Base-by-base conservation (phyloP, 2,329 filamentous ascomycete genomes). In the Fusarium scirpi region DNA sequence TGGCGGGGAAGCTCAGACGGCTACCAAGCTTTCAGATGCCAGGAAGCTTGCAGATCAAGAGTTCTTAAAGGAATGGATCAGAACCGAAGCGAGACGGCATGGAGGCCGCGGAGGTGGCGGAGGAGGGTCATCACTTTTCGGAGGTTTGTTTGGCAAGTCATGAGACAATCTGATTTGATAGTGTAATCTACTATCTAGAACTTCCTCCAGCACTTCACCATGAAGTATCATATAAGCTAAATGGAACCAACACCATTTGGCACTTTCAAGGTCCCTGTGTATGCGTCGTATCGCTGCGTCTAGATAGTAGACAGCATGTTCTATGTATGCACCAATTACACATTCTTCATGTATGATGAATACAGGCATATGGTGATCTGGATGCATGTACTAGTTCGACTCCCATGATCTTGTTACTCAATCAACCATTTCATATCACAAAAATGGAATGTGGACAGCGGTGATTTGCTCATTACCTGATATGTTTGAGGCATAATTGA, bases 51-150 rank as follows among this genome's bases (percentile, higher is more conserved):
- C 80, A 4, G 85, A 89, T 71, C 78, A 81, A 25, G 76, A 78
- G 59, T 88, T 86, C 62, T 76, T 89, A 45, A 82, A 82, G 65
- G 83, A 86, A 53, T 89, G 87, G 87, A 84, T 89, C 43, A 76
- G 81, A 58, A 82, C 74, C 6, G 86, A 87, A 78, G 86, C 85
- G 2, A 76, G 78, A 65, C 80, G 83, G n/a, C 79, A 81, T 32
- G 84, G 84, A 10, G 79, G 79, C 10, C 79, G 84, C 2, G 81
- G 81, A 22, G 83, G 84, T 4, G 81, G 82, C 3, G 80, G 81
- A 1, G 78, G 81, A 9, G 77, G 72, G 13, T 67, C 70, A 12
- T 74, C 77, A 30, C 74, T 74, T 6, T 80, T 83, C 67, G 80
- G 81, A 6, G 82, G 81, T 11, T 66, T 85, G 22, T 84, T 85